A percentile compares a stretch with the other conserved stretches of the same genome.
Conservation (phyloP, 2,329 filamentous ascomycete species). For the Dothiorella sarmentorum region DNA sequence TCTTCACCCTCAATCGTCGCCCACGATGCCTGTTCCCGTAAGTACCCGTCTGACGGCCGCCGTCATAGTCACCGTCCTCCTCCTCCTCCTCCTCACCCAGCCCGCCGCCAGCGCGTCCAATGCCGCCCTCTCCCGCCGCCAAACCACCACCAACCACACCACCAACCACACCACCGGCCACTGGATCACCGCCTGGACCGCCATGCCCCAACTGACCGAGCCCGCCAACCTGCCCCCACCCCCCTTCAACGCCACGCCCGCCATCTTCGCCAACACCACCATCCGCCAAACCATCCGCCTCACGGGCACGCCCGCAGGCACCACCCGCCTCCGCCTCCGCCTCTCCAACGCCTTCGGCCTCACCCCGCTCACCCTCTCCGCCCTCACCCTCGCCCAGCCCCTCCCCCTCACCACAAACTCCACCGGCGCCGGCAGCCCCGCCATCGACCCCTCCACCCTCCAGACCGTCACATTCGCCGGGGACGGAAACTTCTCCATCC, state of each 20-base stretch:
- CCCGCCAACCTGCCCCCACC: constrained; percentile 58
- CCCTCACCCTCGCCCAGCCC: constrained; percentile 48
- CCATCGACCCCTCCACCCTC: constrained; percentile 52
- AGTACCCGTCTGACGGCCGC: background rate
- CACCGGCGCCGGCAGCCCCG: constrained; percentile 52
- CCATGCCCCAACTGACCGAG: constrained; percentile 65
- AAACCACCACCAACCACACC: background rate
- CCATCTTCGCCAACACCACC: constrained; percentile 49
- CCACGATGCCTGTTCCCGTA: background rate
- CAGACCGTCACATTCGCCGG: constrained; percentile 58
- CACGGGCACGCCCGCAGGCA: constrained; percentile 55
- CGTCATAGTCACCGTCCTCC: no score
- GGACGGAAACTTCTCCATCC: constrained; percentile 48
- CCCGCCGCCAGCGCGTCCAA: background rate
- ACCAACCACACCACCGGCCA: constrained; percentile 39
- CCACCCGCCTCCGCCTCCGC: constrained; percentile 57
- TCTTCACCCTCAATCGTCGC: no score
- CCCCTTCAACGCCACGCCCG: constrained; percentile 45
- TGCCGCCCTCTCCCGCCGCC: background rate
- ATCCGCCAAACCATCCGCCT: constrained; percentile 64
- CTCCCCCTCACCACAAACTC: constrained; percentile 40
- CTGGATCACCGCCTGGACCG: constrained; percentile 63
- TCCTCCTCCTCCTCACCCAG: background rate
- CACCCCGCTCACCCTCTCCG: constrained; percentile 58
- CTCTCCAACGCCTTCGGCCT: constrained; percentile 65